Evolutionary conservation across 2,329 filamentous ascomycete species (phyloP).

Genomic region (Fusarium coicis): DNA sequence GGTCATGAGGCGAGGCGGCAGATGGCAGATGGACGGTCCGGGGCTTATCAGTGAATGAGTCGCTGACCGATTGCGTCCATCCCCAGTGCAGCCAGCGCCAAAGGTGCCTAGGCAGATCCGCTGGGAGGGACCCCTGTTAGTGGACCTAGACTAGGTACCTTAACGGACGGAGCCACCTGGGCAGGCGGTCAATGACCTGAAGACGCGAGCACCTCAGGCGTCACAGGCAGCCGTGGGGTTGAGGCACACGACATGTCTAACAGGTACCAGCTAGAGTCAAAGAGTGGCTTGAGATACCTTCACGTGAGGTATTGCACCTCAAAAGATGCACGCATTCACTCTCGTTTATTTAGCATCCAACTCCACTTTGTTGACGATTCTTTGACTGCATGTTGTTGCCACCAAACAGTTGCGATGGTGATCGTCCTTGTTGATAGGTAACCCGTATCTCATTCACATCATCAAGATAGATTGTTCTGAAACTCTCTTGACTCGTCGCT

Average conservation of each 20-base stretch:
- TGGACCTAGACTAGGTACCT: background rate
- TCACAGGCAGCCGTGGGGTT: constrained; percentile 33
- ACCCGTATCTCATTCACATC: background rate
- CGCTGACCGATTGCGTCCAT: constrained; percentile 42
- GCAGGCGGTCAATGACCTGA: constrained; percentile 38
- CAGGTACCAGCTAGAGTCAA: constrained; percentile 15
- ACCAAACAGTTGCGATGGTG: background rate
- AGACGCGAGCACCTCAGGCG: constrained; percentile 12
- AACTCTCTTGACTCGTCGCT: constrained; percentile 13
- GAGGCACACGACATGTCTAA: constrained; percentile 31
- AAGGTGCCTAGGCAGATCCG: constrained; percentile 37
- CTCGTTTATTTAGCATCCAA: constrained; percentile 1
- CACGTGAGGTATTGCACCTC: constrained; percentile 30
- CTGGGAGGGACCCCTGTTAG: constrained; percentile 30
- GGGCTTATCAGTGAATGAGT: constrained; percentile 44
- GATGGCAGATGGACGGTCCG: constrained; percentile 36
- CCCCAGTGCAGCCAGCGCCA: constrained; percentile 19
- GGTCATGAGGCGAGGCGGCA: constrained; percentile 45
- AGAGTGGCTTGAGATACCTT: constrained; percentile 24
- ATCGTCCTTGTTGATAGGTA: background rate
- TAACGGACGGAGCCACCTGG: background rate
- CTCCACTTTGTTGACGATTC: background rate
- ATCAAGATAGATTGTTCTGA: background rate
- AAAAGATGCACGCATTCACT: constrained; percentile 14
- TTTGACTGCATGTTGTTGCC: background rate